Percentiles rank a stretch among this genome's conserved stretches.
These are phyloP conservation scores for Erucastrum elatum DNA, from an alignment of 345 rosid species.

Conservation along the genomic window DNA sequence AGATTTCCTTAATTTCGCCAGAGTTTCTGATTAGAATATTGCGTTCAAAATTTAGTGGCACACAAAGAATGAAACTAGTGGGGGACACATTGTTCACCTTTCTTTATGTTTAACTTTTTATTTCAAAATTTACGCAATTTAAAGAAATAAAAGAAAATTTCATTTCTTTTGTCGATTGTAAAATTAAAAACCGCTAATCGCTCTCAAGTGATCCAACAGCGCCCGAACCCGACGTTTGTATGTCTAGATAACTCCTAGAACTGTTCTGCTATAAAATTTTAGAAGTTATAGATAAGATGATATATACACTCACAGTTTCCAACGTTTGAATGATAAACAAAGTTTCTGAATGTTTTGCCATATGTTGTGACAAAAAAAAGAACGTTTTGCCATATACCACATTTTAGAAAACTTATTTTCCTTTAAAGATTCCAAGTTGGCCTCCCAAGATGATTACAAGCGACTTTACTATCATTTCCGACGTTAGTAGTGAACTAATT, in stretches of 20 bases:
- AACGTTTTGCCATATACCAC: not conserved
- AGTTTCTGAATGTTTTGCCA: not conserved
- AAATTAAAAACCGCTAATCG: not conserved
- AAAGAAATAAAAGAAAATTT: not conserved
- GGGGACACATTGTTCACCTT: slow-evolving; percentile 16
- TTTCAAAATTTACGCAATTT: not conserved
- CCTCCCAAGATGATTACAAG: slow-evolving; percentile 18
- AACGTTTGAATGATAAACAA: not conserved
- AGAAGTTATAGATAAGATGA: not conserved
- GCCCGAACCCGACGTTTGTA: not conserved
- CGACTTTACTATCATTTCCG: no score
- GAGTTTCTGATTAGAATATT: slow-evolving; percentile 18
- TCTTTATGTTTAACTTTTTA: not conserved
- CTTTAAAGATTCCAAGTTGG: slow-evolving; percentile 6
- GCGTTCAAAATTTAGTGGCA: slow-evolving; percentile 26
- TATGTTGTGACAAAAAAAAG: not conserved
- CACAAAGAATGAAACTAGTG: slow-evolving; percentile 27
- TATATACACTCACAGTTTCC: not conserved
- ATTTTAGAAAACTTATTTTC: slow-evolving; percentile 2
- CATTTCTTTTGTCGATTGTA: not conserved
- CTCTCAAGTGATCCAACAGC: not conserved
- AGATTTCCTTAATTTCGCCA: not conserved
- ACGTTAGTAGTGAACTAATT: not conserved
- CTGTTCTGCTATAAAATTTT: not conserved
- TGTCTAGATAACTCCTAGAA: not conserved